These are phyloP conservation scores for Colletotrichum sp. DNA, from an alignment of 2,329 filamentous ascomycete genomes.

Conservation along the genomic window DNA sequence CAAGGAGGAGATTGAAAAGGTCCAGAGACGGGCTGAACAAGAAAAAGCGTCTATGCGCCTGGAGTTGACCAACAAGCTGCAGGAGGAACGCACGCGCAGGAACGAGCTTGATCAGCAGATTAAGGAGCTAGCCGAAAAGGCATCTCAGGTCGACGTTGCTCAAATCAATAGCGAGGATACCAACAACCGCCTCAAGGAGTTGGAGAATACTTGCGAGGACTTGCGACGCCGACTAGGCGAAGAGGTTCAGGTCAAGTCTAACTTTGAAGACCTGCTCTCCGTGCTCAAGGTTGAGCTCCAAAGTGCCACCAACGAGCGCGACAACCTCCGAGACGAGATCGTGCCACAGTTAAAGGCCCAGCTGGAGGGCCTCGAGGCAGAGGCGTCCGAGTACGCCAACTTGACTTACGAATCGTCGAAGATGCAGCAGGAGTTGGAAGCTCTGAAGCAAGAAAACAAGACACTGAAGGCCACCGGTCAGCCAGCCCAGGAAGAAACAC, in stretches of 20 bases:
- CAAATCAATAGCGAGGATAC: conserved; percentile 63
- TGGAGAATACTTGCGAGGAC: conserved; percentile 83
- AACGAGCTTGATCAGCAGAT: conserved; percentile 84
- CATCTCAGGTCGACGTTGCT: conserved; percentile 65
- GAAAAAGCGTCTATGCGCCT: conserved; percentile 87
- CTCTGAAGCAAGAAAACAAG: conserved; percentile 71
- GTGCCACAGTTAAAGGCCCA: conserved; percentile 79
- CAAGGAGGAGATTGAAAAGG: conserved; percentile 78
- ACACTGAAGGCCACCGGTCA: conserved; percentile 52
- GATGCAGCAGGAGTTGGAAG: conserved; percentile 84
- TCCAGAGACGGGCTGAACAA: conserved; percentile 85
- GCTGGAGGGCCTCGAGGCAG: conserved; percentile 78
- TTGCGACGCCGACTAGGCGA: conserved; percentile 81
- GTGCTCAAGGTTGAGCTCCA: conserved; percentile 85
- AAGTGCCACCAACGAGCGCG: conserved; percentile 83
- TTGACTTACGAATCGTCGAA: conserved; percentile 81
- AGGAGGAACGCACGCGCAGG: conserved; percentile 81
- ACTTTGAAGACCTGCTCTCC: conserved; percentile 89
- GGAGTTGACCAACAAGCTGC: conserved; percentile 80
- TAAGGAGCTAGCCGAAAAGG: conserved; percentile 78
- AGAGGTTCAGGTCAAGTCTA: conserved; percentile 86
- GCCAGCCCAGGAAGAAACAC: conserved; percentile 6
- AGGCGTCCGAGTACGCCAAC: conserved; percentile 74
- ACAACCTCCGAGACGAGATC: conserved; percentile 89
- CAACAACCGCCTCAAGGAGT: conserved; percentile 71